Evolutionary conservation across 805 yeast species (phyloP), one percentile per base, ranked within the genome.

Genomic region (Trichomonascus vanleenenianus): DNA sequence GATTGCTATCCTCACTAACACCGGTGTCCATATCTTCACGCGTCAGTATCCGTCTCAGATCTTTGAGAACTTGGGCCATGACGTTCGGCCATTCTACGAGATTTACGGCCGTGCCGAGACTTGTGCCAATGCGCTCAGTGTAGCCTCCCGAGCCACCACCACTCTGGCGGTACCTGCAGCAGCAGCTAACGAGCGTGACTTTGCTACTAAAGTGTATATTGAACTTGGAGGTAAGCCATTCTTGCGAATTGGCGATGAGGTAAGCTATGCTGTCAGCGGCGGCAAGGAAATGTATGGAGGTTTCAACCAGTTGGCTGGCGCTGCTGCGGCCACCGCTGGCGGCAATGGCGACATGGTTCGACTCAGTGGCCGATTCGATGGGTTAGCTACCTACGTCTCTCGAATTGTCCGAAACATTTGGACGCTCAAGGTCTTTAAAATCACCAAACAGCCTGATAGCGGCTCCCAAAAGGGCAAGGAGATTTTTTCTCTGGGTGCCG

Each of bases 331-430:
- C 25, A 18, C 33, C 25, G 42, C 48, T 27, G 33, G 42, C 16
- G 12, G 37, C 4, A 30, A 18, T 20, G 46, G 27, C 16, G 61
- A 55, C 14, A 43, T 50, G 20, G 95, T 91, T n/a, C 78, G 85
- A 27, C 73, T 93, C 49, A 85, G 96, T 64, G 95, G 95, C 55
- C 72, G 96, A 54, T 88, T 89, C 56, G 89, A 86, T 61, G 97
- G 96, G 40, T 76, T 86, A 14, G 81, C 91, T 11, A 72, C 87
- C 20, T 75, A 88, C 48, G 70, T 88, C 30, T 75, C 96, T 1
- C 75, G 97, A 54, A 63, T 89, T 14, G 78, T 91, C 51, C 75
- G 94, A 51, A 81, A 80, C 15, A 71, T 79, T 40, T 93, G 99
- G 99, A 73, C 72, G 45, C 70, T 70, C 31, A 81, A 78, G 44